Percentiles rank a stretch among this genome's conserved stretches.
Evolutionary conservation across 805 yeast species (phyloP).

Genomic region (Candida tibetensis): DNA sequence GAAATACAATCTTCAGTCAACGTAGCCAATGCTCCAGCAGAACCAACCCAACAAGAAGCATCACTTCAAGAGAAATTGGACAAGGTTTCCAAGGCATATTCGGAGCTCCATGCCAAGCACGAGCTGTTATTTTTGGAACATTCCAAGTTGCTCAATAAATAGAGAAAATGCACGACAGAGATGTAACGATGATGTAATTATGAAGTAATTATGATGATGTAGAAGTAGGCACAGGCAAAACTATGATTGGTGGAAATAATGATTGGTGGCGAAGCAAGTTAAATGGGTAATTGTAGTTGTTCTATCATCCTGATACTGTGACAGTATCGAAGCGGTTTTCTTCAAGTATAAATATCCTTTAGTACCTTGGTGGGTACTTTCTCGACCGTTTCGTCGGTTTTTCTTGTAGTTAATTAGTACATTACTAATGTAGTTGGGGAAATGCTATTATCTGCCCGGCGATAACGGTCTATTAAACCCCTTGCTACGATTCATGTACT

Average conservation of each 20-base stretch:
- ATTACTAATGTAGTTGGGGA: too few species aligned
- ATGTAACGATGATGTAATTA: too few species aligned
- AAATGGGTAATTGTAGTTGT: too few species aligned
- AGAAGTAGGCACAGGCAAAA: too few species aligned
- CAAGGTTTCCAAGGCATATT: slow-evolving; percentile 56
- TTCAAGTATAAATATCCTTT: too few species aligned
- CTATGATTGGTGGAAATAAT: too few species aligned
- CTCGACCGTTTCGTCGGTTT: too few species aligned
- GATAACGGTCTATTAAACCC: slow-evolving; percentile 57
- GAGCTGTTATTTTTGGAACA: slow-evolving; percentile 56
- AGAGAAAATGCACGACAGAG: neutral
- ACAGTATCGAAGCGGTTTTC: too few species aligned
- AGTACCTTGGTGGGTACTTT: too few species aligned
- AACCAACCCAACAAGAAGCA: slow-evolving; percentile 19
- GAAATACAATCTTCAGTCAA: slow-evolving; percentile 39
- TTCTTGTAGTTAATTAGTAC: too few species aligned
- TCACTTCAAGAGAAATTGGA: slow-evolving; percentile 46
- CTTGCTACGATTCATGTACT: slow-evolving; percentile 56
- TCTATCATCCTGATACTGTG: too few species aligned
- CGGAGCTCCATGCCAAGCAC: slow-evolving; percentile 55
- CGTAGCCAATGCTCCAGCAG: slow-evolving; percentile 11
- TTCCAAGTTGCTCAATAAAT: slow-evolving; percentile 29
- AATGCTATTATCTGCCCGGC: slow-evolving; percentile 38
- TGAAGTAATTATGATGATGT: neutral
- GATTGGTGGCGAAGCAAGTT: too few species aligned